Evolutionary conservation across 2,329 filamentous ascomycete genomes (phyloP).

Genomic region (Phoma herbarum): DNA sequence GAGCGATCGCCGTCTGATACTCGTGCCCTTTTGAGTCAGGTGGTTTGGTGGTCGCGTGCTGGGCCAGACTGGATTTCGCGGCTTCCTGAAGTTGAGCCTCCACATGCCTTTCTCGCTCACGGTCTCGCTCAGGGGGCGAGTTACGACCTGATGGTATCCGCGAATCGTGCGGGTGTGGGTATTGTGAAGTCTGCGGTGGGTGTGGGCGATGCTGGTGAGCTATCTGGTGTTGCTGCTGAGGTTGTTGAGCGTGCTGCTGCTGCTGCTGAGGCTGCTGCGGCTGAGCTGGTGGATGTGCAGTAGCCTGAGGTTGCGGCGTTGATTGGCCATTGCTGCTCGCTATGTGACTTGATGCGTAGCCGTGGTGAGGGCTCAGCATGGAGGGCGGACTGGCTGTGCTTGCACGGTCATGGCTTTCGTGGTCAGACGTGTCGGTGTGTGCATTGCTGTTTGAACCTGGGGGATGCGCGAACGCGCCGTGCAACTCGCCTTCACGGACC

Average conservation of each 20-base stretch:
- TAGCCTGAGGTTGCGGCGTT: constrained; percentile 30
- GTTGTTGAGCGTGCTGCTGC: constrained; percentile 11
- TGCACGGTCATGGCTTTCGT: constrained; percentile 38
- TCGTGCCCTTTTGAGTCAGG: constrained; percentile 9
- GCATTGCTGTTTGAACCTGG: constrained; percentile 35
- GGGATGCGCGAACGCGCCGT: constrained; percentile 38
- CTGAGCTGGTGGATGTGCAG: constrained; percentile 2
- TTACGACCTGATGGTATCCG: constrained; percentile 28
- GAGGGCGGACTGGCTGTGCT: constrained; percentile 43
- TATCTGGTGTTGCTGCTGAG: constrained; percentile 7
- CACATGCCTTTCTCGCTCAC: constrained; percentile 33
- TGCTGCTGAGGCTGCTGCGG: constrained; percentile 8
- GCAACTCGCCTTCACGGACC: constrained; percentile 75
- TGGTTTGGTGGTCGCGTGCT: constrained; percentile 23
- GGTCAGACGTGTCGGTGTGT: constrained; percentile 46
- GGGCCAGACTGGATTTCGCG: constrained; percentile 45
- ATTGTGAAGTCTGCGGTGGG: constrained; percentile 15
- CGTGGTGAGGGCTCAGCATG: constrained; percentile 38
- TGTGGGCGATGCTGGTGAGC: constrained; percentile 13
- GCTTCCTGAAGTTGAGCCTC: constrained; percentile 48
- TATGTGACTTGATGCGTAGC: constrained; percentile 32
- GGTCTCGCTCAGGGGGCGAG: constrained; percentile 37
- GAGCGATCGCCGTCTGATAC: constrained; percentile 19
- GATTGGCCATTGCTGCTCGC: constrained; percentile 30
- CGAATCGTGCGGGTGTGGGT: constrained; percentile 26